Evolutionary conservation across 257 asterid species (phyloP).

Genomic region (Solanum verrucosum): DNA sequence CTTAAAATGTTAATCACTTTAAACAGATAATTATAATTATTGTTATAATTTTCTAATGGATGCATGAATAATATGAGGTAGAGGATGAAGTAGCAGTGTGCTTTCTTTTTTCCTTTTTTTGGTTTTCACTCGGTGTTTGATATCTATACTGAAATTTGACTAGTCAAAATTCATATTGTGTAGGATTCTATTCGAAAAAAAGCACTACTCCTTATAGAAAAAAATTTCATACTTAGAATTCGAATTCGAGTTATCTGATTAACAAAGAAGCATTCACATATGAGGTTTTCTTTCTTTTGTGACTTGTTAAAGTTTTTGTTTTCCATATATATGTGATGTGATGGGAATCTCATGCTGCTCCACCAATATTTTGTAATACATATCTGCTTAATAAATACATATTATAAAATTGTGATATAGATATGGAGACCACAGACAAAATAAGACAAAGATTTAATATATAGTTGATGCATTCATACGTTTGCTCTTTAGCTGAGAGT

Average conservation of each 20-base stretch:
- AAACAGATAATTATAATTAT: neutral
- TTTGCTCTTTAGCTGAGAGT: neutral
- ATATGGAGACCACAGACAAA: neutral
- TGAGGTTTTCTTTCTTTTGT: neutral
- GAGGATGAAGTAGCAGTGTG: neutral
- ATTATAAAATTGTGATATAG: neutral
- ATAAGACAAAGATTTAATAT: neutral
- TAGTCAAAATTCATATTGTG: no score
- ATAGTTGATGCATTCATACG: no score
- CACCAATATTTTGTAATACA: neutral
- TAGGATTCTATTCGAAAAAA: fast-evolving
- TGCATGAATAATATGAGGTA: neutral
- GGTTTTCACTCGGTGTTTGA: no score
- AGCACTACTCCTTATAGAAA: fast-evolving
- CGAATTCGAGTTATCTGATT: no score
- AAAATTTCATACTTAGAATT: no score
- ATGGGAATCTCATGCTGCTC: conserved; percentile 7
- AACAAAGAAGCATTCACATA: no score
- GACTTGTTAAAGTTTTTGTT: neutral
- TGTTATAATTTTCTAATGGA: neutral
- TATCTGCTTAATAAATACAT: neutral
- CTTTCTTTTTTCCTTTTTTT: no score
- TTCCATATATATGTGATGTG: neutral
- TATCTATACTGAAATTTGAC: fast-evolving
- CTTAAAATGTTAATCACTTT: neutral